Evolutionary conservation across 1,139 yeast species (phyloP), one percentile per base, ranked within the genome.

Genomic region (Magnusiomyces suaveolens): DNA sequence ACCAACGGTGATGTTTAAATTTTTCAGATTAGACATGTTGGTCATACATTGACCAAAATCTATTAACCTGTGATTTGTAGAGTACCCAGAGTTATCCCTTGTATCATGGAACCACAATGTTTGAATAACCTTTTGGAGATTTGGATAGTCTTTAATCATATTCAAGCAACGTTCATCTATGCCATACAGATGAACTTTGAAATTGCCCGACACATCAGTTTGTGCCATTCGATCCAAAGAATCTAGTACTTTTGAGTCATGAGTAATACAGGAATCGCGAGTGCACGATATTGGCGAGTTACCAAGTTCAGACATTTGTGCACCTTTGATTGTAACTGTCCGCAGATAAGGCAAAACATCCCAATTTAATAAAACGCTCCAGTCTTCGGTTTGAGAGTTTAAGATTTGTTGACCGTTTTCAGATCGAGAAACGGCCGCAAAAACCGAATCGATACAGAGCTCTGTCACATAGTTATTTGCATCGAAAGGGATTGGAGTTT

Each of bases 51-150:
- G 29, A 36, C 43, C 43, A 36, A 47, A 47, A 16, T 47, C 50
- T 33, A 23, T n/a, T n/a, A 23, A n/a, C 12, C 12, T 18, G 16
- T 36, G 43, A 16, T 23, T 47, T 2, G 26, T 47, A 18, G 50
- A 47, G 18, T 3, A 21, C 2, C 43, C 50, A 33, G 43, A 18
- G 12, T 33, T 20, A 21, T 47, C 50, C 2, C 24, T n/a, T 2
- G 16, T 20, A 21, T 47, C 50, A 36, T 47, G 50, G 21, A 47
- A 36, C 43, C 43, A 47, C 2, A 47, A 10, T 10, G 50, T 47
- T 3, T 16, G 43, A 18, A 47, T 16, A 14, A 21, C 24, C 26
- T 32, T 36, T 47, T 33, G 50, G 10, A 47, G 32, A 10, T 33
- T n/a, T 18, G 50, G 50, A 18, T 33, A 47, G 3, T 21, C 21